phyloP scores from a whole-genome alignment of 805 yeast genomes.

The Saccharomycopsis sp. region DNA sequence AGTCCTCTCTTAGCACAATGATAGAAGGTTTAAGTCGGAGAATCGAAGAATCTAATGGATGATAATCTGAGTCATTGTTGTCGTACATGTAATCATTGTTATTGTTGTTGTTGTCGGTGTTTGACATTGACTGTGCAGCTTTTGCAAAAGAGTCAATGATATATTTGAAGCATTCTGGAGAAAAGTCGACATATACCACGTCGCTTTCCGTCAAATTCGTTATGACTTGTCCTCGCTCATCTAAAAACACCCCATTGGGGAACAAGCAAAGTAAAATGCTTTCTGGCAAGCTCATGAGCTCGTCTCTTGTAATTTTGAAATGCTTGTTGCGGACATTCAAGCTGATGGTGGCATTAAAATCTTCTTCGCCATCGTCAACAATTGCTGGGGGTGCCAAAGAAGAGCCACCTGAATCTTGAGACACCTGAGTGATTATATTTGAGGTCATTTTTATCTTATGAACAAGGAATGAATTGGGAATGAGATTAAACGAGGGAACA shows the following conservation, averaged over 20 bases:
- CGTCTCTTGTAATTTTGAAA: conserved; percentile 78
- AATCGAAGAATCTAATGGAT: conserved; percentile 50
- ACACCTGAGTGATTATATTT: conserved; percentile 64
- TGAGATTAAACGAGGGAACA: no score
- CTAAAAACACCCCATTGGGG: conserved; percentile 85
- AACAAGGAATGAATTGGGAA: no score
- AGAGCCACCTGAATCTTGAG: conserved; percentile 31
- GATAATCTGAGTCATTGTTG: conserved; percentile 14
- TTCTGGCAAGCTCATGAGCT: conserved; percentile 87
- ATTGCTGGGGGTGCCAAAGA: conserved; percentile 7
- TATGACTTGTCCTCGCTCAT: conserved; percentile 66
- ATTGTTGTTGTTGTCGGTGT: conserved; percentile 19
- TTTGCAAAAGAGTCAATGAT: conserved; percentile 62
- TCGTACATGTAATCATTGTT: conserved; percentile 5
- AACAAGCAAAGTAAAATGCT: conserved; percentile 76
- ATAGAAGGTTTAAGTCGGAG: conserved; percentile 78
- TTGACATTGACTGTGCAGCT: conserved; percentile 53
- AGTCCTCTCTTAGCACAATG: conserved; percentile 85
- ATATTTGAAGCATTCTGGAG: conserved; percentile 80
- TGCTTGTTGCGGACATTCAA: conserved; percentile 67
- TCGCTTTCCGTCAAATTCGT: conserved; percentile 73
- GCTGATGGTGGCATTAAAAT: conserved; percentile 58
- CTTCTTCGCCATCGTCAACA: conserved; percentile 30
- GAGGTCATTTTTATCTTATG: no score
- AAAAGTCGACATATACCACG: conserved; percentile 73